Conservation (phyloP, 2,329 filamentous ascomycete genomes). For the Penicillium vulpinum region DNA sequence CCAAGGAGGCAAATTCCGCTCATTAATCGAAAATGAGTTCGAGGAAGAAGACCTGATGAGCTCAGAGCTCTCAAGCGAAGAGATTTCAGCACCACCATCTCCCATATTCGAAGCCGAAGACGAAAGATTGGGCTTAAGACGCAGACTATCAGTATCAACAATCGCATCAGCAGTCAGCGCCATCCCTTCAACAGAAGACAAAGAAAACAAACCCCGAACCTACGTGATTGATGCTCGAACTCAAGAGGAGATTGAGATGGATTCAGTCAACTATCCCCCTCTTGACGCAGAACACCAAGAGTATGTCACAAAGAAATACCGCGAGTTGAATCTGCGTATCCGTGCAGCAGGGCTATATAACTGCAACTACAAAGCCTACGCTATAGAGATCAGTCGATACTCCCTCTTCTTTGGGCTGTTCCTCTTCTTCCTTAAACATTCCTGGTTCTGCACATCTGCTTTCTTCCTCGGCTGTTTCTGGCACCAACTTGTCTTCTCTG, state of each 20-base stretch:
- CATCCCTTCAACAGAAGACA: conserved; percentile 10
- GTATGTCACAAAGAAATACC: conserved; percentile 64
- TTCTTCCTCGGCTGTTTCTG: conserved; percentile 77
- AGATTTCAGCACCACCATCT: conserved; percentile 55
- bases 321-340: conserved; percentile 22
- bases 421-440: conserved; percentile 53
- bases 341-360: conserved; percentile 71
- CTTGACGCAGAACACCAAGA: conserved; percentile 71
- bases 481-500: conserved; percentile 90
- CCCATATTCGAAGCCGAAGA: conserved; percentile 57
- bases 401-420: conserved; percentile 58
- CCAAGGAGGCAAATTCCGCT: conserved; percentile 74
- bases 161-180: conserved; percentile 25
- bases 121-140: conserved; percentile 31
- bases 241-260: conserved; percentile 70
- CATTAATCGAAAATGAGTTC: conserved; percentile 45
- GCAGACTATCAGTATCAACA: conserved; percentile 31
- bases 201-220: conserved; percentile 39
- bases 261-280: conserved; percentile 74
- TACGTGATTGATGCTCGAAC: conserved; percentile 73
- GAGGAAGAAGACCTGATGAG: conserved; percentile 25
- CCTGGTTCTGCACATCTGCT: conserved; percentile 68
- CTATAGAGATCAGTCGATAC: conserved; percentile 69
- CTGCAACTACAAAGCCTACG: conserved; percentile 77
- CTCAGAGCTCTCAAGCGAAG: conserved; percentile 46